A percentile compares a stretch with the other conserved stretches of the same genome.
Conservation (phyloP, 2,329 filamentous ascomycete species). For the Lecanicillium sp. region DNA sequence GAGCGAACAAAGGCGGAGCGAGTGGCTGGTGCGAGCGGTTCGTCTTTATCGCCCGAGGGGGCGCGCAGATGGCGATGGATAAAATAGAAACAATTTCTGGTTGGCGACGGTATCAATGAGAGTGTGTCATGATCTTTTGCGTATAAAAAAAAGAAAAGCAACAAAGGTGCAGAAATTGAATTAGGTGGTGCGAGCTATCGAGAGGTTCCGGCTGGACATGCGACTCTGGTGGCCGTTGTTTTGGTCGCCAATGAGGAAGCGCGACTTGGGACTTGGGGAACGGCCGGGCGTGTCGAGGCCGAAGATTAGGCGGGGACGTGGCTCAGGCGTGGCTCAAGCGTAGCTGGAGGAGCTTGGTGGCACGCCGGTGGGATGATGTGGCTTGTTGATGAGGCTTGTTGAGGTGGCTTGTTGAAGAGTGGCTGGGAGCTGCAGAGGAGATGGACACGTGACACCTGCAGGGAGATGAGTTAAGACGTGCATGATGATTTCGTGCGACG, state of each 20-base stretch:
- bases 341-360: conserved; percentile 1
- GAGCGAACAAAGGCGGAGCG: conserved; percentile 7
- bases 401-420: no score
- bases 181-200: neutral
- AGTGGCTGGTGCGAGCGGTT: conserved; percentile 3
- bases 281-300: conserved; percentile 14
- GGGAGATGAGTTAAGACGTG: no score
- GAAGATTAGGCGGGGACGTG: conserved; percentile 18
- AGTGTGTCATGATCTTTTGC: no score
- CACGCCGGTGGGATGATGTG: neutral
- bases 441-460: no score
- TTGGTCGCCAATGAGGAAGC: conserved; percentile 13
- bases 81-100: neutral
- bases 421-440: no score
- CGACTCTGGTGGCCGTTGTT: conserved; percentile 7
- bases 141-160: neutral
- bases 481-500: no score
- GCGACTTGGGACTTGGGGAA: conserved; percentile 5
- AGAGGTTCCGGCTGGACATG: neutral
- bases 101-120: no score
- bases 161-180: neutral
- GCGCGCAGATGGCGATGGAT: neutral
- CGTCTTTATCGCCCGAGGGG: neutral
- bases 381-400: no score
- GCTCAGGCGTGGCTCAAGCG: neutral